phyloP scores from a whole-genome alignment of 768 basidiomycete species.

The Leucosporidium scottii region DNA sequence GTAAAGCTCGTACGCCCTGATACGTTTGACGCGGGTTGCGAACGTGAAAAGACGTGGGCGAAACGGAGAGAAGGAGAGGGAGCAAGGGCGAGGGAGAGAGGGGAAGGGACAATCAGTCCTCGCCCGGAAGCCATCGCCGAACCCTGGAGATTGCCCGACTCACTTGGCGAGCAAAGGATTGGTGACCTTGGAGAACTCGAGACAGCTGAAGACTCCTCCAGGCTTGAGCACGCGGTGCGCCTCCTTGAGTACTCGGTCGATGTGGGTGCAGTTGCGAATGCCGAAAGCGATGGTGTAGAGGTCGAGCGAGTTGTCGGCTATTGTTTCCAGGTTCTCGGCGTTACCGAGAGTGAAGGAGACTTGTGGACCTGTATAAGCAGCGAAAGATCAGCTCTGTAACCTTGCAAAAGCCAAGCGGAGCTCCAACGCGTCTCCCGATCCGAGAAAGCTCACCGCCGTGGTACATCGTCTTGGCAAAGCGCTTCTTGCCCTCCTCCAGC shows the following conservation, averaged over 20 bases:
- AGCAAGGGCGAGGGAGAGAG: not conserved
- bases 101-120: not conserved
- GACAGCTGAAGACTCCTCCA: conserved; percentile 87
- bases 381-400: conserved; percentile 51
- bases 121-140: too few species aligned
- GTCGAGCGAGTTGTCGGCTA: conserved; percentile 78
- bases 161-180: conserved; percentile 81
- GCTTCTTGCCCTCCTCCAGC: conserved; percentile 80
- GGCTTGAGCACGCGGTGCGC: conserved; percentile 92
- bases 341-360: conserved; percentile 88
- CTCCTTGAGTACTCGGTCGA: conserved; percentile 76
- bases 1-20: conserved; percentile 84
- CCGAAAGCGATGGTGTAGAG: conserved; percentile 98
- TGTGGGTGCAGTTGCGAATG: conserved; percentile 91
- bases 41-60: not conserved
- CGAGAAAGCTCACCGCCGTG: conserved; percentile 67
- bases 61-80: not conserved
- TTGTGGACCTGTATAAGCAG: conserved; percentile 25
- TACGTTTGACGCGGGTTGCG: not conserved
- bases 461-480: conserved; percentile 97
- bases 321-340: conserved; percentile 70
- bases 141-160: conserved; percentile 41
- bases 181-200: conserved; percentile 89
- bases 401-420: not conserved
- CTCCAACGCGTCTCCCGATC: not conserved